Evolutionary conservation across 257 asterid species (phyloP).

Genomic region (Nemophila menziesii): DNA sequence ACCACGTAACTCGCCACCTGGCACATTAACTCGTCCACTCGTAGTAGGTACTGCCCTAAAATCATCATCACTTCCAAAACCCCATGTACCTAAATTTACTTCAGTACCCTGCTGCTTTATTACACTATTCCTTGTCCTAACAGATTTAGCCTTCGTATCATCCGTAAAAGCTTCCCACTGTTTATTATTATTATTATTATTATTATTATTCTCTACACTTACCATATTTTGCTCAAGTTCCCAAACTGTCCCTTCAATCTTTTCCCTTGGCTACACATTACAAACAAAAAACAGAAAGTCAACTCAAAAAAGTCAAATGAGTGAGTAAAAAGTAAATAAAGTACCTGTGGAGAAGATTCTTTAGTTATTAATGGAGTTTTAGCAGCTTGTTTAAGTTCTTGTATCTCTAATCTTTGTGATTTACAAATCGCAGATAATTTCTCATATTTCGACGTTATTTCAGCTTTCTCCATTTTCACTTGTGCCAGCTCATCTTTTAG

Average conservation of each 20-base stretch:
- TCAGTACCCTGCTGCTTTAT: slow-evolving; percentile 34
- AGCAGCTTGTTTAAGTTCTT: slow-evolving; percentile 73
- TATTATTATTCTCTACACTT: slow-evolving; percentile 34
- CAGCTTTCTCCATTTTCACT: slow-evolving; percentile 61
- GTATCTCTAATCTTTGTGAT: slow-evolving; percentile 88
- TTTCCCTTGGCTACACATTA: slow-evolving; percentile 33
- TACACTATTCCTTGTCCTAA: slow-evolving; percentile 54
- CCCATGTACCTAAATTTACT: slow-evolving; percentile 40
- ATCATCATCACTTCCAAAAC: slow-evolving; percentile 62
- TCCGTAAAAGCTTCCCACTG: slow-evolving; percentile 86
- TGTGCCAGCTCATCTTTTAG: slow-evolving; percentile 66
- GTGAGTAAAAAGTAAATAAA: slow-evolving; percentile 5
- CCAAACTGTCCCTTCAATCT: slow-evolving; percentile 66
- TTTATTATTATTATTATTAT: slow-evolving; percentile 47
- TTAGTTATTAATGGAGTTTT: slow-evolving; percentile 51
- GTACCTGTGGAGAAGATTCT: slow-evolving; percentile 44
- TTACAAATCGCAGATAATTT: slow-evolving; percentile 86
- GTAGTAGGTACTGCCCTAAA: slow-evolving; percentile 61
- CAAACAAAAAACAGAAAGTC: background rate
- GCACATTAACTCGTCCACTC: slow-evolving; percentile 27
- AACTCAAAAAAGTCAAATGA: background rate
- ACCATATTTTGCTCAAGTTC: slow-evolving; percentile 65
- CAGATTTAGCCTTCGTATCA: slow-evolving; percentile 49
- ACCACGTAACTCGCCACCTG: slow-evolving; percentile 20
- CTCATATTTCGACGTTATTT: slow-evolving; percentile 70